Conservation (phyloP, 2,329 filamentous ascomycete species). For the Xenoacremonium recifei region DNA sequence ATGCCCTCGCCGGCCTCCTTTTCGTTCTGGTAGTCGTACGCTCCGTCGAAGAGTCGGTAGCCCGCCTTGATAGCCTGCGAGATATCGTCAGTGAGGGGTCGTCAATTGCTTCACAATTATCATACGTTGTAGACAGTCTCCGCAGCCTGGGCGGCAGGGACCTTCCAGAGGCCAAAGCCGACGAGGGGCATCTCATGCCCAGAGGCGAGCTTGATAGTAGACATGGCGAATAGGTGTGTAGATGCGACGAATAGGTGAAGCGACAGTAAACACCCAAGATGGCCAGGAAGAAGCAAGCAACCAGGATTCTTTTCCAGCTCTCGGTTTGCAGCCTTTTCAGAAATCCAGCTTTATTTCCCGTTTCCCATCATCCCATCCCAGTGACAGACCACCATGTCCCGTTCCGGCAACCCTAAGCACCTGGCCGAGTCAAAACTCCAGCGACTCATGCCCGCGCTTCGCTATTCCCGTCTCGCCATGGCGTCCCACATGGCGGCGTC, state of each 20-base stretch:
- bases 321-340: not conserved
- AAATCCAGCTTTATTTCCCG: not conserved
- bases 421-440: not conserved
- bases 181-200: constrained; percentile 36
- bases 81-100: not conserved
- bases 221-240: constrained; percentile 19
- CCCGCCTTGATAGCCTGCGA: constrained; percentile 48
- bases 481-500: constrained; percentile 4
- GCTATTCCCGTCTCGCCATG: not conserved
- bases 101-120: constrained; percentile 3
- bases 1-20: constrained; percentile 64
- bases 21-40: constrained; percentile 63
- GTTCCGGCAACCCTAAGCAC: not conserved
- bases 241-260: not conserved
- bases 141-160: constrained; percentile 41
- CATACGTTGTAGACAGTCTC: constrained; percentile 61
- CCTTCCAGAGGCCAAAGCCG: constrained; percentile 70
- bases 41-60: constrained; percentile 52
- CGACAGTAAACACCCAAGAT: too few relatives aligned
- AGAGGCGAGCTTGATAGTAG: constrained; percentile 22
- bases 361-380: not conserved
- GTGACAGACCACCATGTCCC: not conserved
- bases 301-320: not conserved
- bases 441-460: not conserved
- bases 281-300: not conserved